phyloP scores from a whole-genome alignment of 2,329 filamentous ascomycete genomes.

The Fusarium fujikuroi region DNA sequence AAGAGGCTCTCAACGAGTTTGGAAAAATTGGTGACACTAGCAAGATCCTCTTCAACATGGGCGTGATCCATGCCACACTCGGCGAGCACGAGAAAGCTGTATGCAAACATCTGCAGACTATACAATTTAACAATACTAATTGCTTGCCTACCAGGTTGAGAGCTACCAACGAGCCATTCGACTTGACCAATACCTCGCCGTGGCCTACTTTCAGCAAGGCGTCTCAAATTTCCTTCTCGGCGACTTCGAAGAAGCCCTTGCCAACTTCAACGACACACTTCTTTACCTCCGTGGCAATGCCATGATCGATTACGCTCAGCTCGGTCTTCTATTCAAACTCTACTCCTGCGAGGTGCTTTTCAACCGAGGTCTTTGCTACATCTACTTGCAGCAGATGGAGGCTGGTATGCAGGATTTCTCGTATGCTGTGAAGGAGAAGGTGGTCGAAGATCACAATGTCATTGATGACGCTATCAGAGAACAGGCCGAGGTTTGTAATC shows the following conservation, averaged over 20 bases:
- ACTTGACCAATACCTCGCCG: conserved; percentile 93
- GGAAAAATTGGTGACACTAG: conserved; percentile 92
- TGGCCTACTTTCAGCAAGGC: conserved; percentile 98
- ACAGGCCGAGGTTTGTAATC: conserved; percentile 79
- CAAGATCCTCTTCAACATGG: conserved; percentile 98
- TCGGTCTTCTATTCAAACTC: conserved; percentile 94
- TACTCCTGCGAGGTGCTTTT: conserved; percentile 98
- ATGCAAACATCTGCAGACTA: conserved; percentile 53
- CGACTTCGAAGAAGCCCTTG: conserved; percentile 95
- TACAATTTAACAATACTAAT: conserved; percentile 29
- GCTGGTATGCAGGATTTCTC: conserved; percentile 90
- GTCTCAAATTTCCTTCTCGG: conserved; percentile 98
- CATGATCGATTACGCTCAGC: conserved; percentile 96
- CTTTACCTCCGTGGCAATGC: conserved; percentile 95
- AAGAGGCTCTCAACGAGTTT: conserved; percentile 85
- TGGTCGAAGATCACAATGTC: conserved; percentile 94
- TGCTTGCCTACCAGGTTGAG: conserved; percentile 76
- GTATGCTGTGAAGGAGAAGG: conserved; percentile 94
- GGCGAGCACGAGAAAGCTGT: conserved; percentile 97
- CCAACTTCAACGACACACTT: conserved; percentile 98
- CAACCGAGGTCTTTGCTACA: conserved; percentile 96
- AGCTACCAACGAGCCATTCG: conserved; percentile 92
- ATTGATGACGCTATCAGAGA: conserved; percentile 97
- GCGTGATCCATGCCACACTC: conserved; percentile 95
- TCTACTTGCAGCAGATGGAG: conserved; percentile 92